Conservation (phyloP, 495 filamentous ascomycete genomes). For the Rusavskia elegans region DNA sequence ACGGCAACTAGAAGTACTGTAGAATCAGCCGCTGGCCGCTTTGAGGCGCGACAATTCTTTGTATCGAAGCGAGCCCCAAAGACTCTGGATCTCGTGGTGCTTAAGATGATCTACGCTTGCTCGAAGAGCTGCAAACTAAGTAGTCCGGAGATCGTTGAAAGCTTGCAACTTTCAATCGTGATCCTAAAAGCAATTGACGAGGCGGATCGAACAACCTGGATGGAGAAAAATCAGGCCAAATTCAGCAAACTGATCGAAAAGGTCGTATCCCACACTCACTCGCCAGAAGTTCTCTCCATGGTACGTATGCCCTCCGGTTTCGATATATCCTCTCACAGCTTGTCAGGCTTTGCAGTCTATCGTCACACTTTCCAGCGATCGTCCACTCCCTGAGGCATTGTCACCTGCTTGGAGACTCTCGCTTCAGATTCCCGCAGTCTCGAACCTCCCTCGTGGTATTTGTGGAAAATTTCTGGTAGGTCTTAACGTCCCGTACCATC, state of each 20-base stretch:
- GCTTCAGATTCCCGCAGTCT: not conserved
- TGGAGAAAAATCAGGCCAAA: slow-evolving; percentile 23
- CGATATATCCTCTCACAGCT: slow-evolving; percentile 6
- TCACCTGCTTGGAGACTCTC: not conserved
- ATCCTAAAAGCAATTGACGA: slow-evolving; percentile 29
- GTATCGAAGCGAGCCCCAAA: slow-evolving; percentile 32
- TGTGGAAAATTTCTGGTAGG: slow-evolving; percentile 1
- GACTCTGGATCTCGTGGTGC: slow-evolving; percentile 37
- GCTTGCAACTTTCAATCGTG: slow-evolving; percentile 31
- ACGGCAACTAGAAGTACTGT: not conserved
- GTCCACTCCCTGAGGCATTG: slow-evolving; percentile 1
- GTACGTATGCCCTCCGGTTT: slow-evolving; percentile 14
- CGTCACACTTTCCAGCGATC: slow-evolving; percentile 2
- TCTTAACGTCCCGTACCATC: not conserved
- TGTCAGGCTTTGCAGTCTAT: slow-evolving; percentile 25
- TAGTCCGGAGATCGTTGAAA: slow-evolving; percentile 26
- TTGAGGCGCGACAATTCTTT: slow-evolving; percentile 33
- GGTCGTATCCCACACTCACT: slow-evolving; percentile 22
- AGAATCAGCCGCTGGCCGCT: not conserved
- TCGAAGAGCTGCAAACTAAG: slow-evolving; percentile 26
- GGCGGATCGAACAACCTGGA: slow-evolving; percentile 28
- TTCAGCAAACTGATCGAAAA: slow-evolving; percentile 38
- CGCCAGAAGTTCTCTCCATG: slow-evolving; percentile 26
- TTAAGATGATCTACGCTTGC: slow-evolving; percentile 35
- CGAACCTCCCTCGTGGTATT: not conserved